Evolutionary conservation across 345 rosid species (phyloP), one percentile per base, ranked within the genome.

Genomic region (Euphorbia pulcherrima): DNA sequence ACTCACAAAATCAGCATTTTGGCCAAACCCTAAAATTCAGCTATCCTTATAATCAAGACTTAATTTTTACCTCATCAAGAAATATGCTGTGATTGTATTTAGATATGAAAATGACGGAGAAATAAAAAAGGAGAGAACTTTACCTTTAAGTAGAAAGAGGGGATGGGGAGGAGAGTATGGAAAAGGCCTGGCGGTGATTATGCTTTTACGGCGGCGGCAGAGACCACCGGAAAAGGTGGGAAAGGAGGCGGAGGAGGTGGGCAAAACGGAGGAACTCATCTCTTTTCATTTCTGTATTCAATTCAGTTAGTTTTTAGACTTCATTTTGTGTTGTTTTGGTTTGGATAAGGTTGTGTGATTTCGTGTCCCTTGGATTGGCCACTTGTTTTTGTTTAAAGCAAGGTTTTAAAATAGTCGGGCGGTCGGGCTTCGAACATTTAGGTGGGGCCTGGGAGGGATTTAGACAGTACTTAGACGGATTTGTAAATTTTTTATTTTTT

Each of bases 201-300:
- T 5, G 40, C 59, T 20, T 71, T 18, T 59, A 20, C 40, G 35
- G 51, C 8, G 69, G 73, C 46, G 55, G 66, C 41, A 50, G 60
- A 41, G 12, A 28, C 33, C 54, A 60, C 64, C 64, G 69, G 63
- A 23, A 7, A 65, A 23, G 5, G 68, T 1, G 24, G 78, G 55
- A 11, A 28, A 61, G 17, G 82, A 23, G 59, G 75, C 44, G 4
- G 78, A 11, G 48, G 57, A 65, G 27, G 75, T 24, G 41, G 81
- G 46, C 48, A 78, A 66, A 73, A 68, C 70, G 23, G 77, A 73
- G 61, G 80, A 53, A 55, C 69, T 81, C 83, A 79, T 84, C 28
- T 77, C 75, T 76, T 69, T 71, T 85, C 87, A 84, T 84, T n/a
- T 77, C 68, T 56, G 67, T 21, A 5, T 35, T 64, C 26, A 55